Evolutionary conservation across 2,329 filamentous ascomycete genomes (phyloP).

Genomic region (Incumbomyces lentus): DNA sequence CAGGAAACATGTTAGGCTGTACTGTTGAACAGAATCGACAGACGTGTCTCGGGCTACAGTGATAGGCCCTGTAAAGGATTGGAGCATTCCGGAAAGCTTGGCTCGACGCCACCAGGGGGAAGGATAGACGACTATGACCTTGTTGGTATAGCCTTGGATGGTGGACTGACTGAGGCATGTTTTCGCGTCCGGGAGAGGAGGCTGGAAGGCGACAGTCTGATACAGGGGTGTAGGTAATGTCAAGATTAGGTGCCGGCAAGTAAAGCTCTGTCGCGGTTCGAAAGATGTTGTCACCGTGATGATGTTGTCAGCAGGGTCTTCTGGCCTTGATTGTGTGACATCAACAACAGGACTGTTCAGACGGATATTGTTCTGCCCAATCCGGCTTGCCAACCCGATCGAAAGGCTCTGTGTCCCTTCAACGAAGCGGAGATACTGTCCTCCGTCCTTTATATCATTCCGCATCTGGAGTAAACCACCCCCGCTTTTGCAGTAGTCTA

Average conservation of each 20-base stretch:
- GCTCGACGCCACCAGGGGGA: constrained; percentile 35
- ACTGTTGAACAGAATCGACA: constrained; percentile 21
- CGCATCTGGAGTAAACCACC: constrained; percentile 44
- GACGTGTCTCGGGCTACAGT: constrained; percentile 32
- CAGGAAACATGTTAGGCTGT: constrained; percentile 32
- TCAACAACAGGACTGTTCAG: constrained; percentile 23
- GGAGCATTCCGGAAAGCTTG: constrained; percentile 30
- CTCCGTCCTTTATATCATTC: constrained; percentile 43
- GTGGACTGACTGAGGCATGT: constrained; percentile 27
- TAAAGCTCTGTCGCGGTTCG: constrained; percentile 15
- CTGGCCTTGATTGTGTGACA: constrained; percentile 23
- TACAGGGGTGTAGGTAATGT: constrained; percentile 40
- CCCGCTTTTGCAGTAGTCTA: constrained; percentile 46
- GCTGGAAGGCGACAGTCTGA: constrained; percentile 38
- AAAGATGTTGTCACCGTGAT: constrained; percentile 8
- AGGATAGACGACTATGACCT: constrained; percentile 38
- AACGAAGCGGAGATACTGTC: constrained; percentile 41
- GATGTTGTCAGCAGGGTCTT: constrained; percentile 22
- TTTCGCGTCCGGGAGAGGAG: constrained; percentile 36
- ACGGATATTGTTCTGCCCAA: constrained; percentile 25
- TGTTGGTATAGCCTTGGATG: constrained; percentile 41
- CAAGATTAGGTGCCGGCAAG: constrained; percentile 38
- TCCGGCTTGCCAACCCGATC: constrained; percentile 26
- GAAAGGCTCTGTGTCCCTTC: constrained; percentile 39
- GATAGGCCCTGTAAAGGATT: constrained; percentile 30